These are phyloP conservation scores for Davidsoniella virescens DNA, from an alignment of 2,329 filamentous ascomycete species.

Conservation along the genomic window DNA sequence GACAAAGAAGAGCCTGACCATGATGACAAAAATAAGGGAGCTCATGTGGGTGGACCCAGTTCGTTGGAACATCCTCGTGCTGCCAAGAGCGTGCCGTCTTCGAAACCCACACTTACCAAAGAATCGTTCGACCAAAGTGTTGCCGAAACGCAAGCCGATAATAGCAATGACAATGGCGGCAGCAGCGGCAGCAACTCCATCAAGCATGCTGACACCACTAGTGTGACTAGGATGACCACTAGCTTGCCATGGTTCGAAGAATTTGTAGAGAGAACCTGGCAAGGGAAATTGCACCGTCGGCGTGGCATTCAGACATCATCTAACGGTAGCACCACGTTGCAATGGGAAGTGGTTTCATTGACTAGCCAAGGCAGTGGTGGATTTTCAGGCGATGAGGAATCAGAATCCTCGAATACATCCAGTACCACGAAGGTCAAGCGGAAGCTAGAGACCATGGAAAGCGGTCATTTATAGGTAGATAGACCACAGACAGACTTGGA, in stretches of 20 bases:
- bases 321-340: conserved; percentile 51
- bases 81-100: too few relatives aligned
- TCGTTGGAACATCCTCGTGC: not conserved
- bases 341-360: conserved; percentile 78
- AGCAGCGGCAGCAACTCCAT: conserved; percentile 13
- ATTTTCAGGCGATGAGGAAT: too few relatives aligned
- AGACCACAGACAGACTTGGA: too few relatives aligned
- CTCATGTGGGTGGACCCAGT: not conserved
- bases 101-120: conserved; percentile 14
- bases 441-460: too few relatives aligned
- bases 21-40: not conserved
- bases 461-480: too few relatives aligned
- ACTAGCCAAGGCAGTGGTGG: conserved; percentile 26
- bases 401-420: too few relatives aligned
- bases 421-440: too few relatives aligned
- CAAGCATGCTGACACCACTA: not conserved
- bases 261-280: conserved; percentile 42
- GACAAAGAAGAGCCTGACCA: not conserved
- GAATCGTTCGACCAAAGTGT: not conserved
- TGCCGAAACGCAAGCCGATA: not conserved
- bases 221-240: conserved; percentile 13
- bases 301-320: conserved; percentile 35
- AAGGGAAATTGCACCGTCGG: conserved; percentile 52
- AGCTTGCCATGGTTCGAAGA: conserved; percentile 67
- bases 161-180: not conserved